These are phyloP conservation scores for Sporothrix globosa DNA, from an alignment of 2,329 filamentous ascomycete species.

Conservation along the genomic window DNA sequence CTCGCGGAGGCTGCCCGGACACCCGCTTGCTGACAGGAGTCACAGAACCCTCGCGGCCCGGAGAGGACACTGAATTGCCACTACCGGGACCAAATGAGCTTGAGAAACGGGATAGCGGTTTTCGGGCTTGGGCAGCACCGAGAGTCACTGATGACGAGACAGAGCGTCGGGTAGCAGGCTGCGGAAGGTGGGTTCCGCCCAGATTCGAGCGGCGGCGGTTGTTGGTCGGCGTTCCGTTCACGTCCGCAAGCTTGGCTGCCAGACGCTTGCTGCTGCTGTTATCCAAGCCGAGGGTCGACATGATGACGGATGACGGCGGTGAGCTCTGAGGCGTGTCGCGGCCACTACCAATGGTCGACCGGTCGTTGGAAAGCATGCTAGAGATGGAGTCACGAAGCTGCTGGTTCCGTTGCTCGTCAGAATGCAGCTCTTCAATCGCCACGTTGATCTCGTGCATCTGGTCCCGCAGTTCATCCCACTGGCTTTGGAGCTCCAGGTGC, in stretches of 20 bases:
- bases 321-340: slow-evolving; percentile 72
- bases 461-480: slow-evolving; percentile 75
- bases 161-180: slow-evolving; percentile 52
- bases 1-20: slow-evolving; percentile 31
- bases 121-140: slow-evolving; percentile 49
- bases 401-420: slow-evolving; percentile 62
- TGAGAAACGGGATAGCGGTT: slow-evolving; percentile 43
- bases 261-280: slow-evolving; percentile 48
- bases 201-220: slow-evolving; percentile 52
- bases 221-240: slow-evolving; percentile 45
- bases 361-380: slow-evolving; percentile 83
- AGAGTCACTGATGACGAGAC: slow-evolving; percentile 49
- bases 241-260: slow-evolving; percentile 31
- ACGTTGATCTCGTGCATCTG: slow-evolving; percentile 78
- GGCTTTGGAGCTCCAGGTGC: slow-evolving; percentile 81
- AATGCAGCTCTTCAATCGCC: slow-evolving; percentile 71
- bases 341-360: slow-evolving; percentile 69
- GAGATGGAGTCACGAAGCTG: slow-evolving; percentile 91
- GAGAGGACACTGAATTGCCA: slow-evolving; percentile 38
- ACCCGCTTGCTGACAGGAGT: slow-evolving; percentile 52
- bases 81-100: slow-evolving; percentile 26
- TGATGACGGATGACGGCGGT: slow-evolving; percentile 64
- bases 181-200: slow-evolving; percentile 51
- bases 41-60: slow-evolving; percentile 50
- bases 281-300: slow-evolving; percentile 57